phyloP scores from a whole-genome alignment of 306 rosid species.

The Abrus precatorius region DNA sequence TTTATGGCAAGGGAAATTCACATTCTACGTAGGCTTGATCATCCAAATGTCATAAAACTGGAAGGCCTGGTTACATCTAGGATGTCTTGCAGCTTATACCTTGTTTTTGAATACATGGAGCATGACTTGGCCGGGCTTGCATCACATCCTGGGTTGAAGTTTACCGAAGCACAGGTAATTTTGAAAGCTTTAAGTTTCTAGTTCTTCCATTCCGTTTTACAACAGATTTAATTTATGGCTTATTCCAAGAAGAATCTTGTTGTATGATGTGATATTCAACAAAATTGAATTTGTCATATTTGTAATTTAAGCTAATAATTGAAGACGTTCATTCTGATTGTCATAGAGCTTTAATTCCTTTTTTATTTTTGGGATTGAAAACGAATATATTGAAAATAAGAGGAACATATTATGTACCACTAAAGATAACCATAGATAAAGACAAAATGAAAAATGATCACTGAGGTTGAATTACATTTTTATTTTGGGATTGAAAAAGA shows the following conservation, averaged over 20 bases:
- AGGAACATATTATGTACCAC: neutral
- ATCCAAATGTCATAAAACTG: slow-evolving; percentile 85
- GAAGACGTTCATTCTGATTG: neutral
- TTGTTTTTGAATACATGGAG: slow-evolving; percentile 96
- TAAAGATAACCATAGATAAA: neutral
- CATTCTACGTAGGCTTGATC: slow-evolving; percentile 90
- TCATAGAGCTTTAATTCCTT: neutral
- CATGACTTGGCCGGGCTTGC: slow-evolving; percentile 95
- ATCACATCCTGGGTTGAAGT: slow-evolving; percentile 87
- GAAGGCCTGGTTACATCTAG: slow-evolving; percentile 94
- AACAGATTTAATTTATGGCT: slow-evolving; percentile 11
- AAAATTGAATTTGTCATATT: neutral
- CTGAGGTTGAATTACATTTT: neutral
- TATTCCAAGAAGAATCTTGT: slow-evolving; percentile 16
- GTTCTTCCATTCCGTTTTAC: neutral
- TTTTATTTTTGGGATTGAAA: slow-evolving; percentile 2
- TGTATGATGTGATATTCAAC: slow-evolving; percentile 17
- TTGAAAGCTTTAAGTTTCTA: slow-evolving; percentile 26
- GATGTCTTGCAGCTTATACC: slow-evolving; percentile 97
- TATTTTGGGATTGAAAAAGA: slow-evolving; percentile 17
- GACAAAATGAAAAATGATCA: neutral
- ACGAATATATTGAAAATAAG: slow-evolving; percentile 6
- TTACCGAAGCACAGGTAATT: slow-evolving; percentile 91
- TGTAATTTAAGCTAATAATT: slow-evolving; percentile 2
- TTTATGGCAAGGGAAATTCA: slow-evolving; percentile 97